These are phyloP conservation scores for Guadua angustifolia DNA, from an alignment of 176 grass and related monocot genomes.

Conservation along the genomic window DNA sequence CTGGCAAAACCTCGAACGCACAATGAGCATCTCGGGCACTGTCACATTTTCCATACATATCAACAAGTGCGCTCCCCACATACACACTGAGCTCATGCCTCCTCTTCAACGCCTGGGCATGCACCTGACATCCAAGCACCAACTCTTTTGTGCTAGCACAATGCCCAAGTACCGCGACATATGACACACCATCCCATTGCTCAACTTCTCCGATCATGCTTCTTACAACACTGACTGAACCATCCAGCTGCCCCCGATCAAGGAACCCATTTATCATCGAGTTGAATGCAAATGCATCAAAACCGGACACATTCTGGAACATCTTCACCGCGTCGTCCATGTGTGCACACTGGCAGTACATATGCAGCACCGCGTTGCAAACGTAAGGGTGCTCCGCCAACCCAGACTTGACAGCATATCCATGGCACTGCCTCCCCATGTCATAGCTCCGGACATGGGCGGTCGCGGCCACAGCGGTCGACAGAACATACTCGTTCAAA, in stretches of 20 bases:
- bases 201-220: conserved; percentile 51
- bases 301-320: conserved; percentile 48
- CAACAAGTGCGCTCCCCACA: conserved; percentile 64
- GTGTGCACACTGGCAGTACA: conserved; percentile 63
- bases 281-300: conserved; percentile 60
- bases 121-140: conserved; percentile 63
- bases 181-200: conserved; percentile 74
- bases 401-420: conserved; percentile 58
- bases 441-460: conserved; percentile 53
- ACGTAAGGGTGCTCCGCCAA: conserved; percentile 45
- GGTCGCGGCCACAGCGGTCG: conserved; percentile 37
- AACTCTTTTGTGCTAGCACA: conserved; percentile 61
- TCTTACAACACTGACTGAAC: conserved; percentile 47
- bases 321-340: conserved; percentile 57
- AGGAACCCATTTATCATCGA: conserved; percentile 83
- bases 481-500: conserved; percentile 73
- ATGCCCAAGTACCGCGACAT: conserved; percentile 67
- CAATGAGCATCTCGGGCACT: conserved; percentile 44
- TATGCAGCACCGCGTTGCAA: conserved; percentile 62
- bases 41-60: conserved; percentile 85
- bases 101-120: conserved; percentile 64
- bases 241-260: conserved; percentile 47
- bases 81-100: conserved; percentile 58
- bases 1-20: conserved; percentile 54
- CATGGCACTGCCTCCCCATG: conserved; percentile 69